Conservation (phyloP, 129 eudicot genomes). For the Ambrosia artemisiifolia region DNA sequence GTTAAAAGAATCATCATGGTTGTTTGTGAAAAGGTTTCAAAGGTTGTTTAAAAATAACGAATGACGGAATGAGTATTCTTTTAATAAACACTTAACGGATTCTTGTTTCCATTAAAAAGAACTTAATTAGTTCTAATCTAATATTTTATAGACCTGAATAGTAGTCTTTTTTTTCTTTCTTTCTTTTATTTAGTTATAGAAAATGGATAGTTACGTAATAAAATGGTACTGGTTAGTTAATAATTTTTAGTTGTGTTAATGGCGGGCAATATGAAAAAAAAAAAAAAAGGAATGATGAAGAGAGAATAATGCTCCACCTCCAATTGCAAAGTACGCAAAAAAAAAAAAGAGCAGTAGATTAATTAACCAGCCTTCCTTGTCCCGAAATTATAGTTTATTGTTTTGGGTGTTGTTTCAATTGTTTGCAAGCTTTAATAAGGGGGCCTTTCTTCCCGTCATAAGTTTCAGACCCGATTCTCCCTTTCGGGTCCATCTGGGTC, state of each 20-base stretch:
- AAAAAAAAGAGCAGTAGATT: slow-evolving; percentile 8
- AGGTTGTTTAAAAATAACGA: background rate
- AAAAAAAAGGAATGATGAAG: slow-evolving; percentile 13
- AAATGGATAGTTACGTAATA: background rate
- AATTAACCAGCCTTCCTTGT: slow-evolving; percentile 4
- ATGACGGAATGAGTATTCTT: too few species aligned
- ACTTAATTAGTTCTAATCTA: too few species aligned
- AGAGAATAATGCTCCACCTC: slow-evolving; percentile 21
- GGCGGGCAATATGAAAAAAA: background rate
- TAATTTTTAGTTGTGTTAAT: background rate
- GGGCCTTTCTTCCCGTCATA: background rate
- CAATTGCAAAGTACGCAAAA: slow-evolving; percentile 36
- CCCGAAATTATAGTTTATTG: slow-evolving; percentile 29
- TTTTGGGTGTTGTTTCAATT: slow-evolving; percentile 5
- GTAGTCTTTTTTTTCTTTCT: too few species aligned
- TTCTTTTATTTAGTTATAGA: too few species aligned
- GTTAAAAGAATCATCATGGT: too few species aligned
- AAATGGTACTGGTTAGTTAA: background rate
- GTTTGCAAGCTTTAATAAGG: slow-evolving; percentile 3
- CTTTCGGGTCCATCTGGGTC: slow-evolving; percentile 40
- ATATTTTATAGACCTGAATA: too few species aligned
- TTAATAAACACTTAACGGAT: too few species aligned
- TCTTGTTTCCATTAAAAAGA: too few species aligned
- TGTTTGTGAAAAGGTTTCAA: background rate
- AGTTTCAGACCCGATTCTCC: slow-evolving; percentile 35